Evolutionary conservation across 306 rosid genomes (phyloP), one percentile per base, ranked within the genome.

Genomic region (Cicer yamashitae): DNA sequence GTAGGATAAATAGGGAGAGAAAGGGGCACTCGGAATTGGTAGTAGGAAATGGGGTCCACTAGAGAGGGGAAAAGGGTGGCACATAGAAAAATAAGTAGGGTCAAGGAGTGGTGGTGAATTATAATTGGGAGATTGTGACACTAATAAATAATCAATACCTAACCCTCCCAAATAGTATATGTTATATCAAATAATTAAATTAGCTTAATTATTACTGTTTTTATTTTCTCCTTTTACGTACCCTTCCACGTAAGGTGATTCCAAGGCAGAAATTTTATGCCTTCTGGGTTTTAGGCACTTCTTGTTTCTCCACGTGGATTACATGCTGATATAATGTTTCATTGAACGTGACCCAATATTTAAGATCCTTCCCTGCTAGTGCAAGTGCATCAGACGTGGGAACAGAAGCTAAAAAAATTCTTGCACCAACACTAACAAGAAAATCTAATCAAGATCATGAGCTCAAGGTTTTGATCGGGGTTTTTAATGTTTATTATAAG

Each of bases 1-100:
- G 57, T 47, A 43, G 14, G 63, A 80, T 86, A 78, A 60, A 71
- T 73, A 83, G 70, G 71, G 85, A 73, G 59, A 68, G 40, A 67
- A 15, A 6, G 67, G 13, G 81, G 17, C 22, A 44, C 76, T 78
- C 45, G 72, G 85, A 81, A 79, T 69, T 56, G 53, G 73, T 53
- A 61, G 53, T 51, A 40, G 7, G 13, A 34, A 43, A 11, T 10
- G 15, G 84, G 92, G 77, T 71, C 88, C 86, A 82, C 85, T 57
- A 3, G 48, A 18, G 70, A 37, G 64, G 64, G 71, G 74, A 74
- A 84, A 82, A 67, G 63, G 84, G 64, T 74, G 56, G 70, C 82
- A 80, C 15, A 45, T 76, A 65, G 48, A 37, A 39, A 77, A 72
- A 40, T 22, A 9, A 34, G 82, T 70, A 77, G 86, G 86, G 61